Evolutionary conservation across 352 stramenopile genomes (phyloP).

Genomic region (Pythium vanterpoolii): DNA sequence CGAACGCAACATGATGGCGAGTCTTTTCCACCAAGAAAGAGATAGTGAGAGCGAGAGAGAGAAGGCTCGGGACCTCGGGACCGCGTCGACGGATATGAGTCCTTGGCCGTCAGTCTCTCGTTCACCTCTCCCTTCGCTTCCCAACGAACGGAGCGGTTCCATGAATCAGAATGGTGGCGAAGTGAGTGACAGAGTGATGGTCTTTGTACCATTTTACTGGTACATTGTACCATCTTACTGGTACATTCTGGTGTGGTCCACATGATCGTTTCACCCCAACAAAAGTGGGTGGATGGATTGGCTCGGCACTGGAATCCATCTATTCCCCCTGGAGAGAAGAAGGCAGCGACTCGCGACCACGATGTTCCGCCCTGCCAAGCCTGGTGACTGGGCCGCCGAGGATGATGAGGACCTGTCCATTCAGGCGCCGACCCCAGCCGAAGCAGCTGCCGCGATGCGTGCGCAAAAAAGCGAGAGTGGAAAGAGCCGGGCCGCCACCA

Average conservation of each 20-base stretch:
- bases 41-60: not conserved
- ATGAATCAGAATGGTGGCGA: constrained; percentile 5
- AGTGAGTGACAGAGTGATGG: constrained; percentile 9
- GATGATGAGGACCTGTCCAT: constrained; percentile 45
- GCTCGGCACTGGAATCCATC: constrained; percentile 8
- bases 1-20: not conserved
- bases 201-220: not conserved
- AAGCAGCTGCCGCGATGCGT: constrained; percentile 2
- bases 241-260: constrained; percentile 13
- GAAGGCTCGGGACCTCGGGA: not conserved
- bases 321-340: not conserved
- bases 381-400: constrained; percentile 73
- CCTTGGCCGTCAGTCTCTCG: not conserved
- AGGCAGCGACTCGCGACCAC: not conserved
- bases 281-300: constrained; percentile 11
- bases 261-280: not conserved
- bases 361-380: constrained; percentile 73
- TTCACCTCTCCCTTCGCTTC: not conserved
- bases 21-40: not conserved
- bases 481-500: not conserved
- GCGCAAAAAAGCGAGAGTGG: constrained; percentile 14
- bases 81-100: not conserved
- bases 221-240: not conserved
- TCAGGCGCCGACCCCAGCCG: constrained; percentile 5
- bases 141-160: not conserved